A percentile compares a stretch with the other conserved stretches of the same genome.
Conservation (phyloP, 495 filamentous ascomycete species). For the Aspergillus sparsus region DNA sequence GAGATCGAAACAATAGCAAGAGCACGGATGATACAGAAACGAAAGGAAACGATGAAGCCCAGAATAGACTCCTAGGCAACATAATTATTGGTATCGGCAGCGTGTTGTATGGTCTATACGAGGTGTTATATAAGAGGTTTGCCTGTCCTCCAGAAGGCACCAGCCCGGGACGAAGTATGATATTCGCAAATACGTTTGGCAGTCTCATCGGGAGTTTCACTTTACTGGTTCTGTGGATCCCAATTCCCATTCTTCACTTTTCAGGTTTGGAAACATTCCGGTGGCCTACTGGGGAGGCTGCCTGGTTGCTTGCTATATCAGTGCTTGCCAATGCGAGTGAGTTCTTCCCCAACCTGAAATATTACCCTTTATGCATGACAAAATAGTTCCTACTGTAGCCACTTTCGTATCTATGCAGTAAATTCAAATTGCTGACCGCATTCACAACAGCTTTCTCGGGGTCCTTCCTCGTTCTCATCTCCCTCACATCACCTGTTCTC, state of each 20-base stretch:
- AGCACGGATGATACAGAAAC: slow-evolving; percentile 50
- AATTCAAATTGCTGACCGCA: neutral
- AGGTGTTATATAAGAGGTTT: slow-evolving; percentile 89
- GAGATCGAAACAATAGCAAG: slow-evolving; percentile 58
- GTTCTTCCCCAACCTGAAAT: slow-evolving; percentile 25
- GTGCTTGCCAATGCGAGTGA: slow-evolving; percentile 80
- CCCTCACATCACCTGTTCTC: slow-evolving; percentile 86
- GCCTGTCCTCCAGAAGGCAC: slow-evolving; percentile 92
- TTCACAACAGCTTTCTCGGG: slow-evolving; percentile 70
- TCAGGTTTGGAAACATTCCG: slow-evolving; percentile 79
- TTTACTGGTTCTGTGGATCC: slow-evolving; percentile 85
- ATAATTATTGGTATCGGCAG: slow-evolving; percentile 91
- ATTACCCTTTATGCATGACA: neutral
- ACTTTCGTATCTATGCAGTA: slow-evolving; percentile 1
- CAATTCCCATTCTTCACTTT: slow-evolving; percentile 78
- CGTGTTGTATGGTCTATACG: slow-evolving; percentile 93
- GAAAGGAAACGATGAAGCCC: slow-evolving; percentile 49
- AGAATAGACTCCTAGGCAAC: slow-evolving; percentile 74
- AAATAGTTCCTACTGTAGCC: neutral
- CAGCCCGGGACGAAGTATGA: slow-evolving; percentile 75
- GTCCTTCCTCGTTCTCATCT: slow-evolving; percentile 90
- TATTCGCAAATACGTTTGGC: slow-evolving; percentile 91
- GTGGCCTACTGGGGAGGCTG: slow-evolving; percentile 72
- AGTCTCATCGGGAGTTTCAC: slow-evolving; percentile 85
- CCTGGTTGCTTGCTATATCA: slow-evolving; percentile 75